Evolutionary conservation across 2,329 filamentous ascomycete species (phyloP).

Genomic region (Scedosporium minutisporum): DNA sequence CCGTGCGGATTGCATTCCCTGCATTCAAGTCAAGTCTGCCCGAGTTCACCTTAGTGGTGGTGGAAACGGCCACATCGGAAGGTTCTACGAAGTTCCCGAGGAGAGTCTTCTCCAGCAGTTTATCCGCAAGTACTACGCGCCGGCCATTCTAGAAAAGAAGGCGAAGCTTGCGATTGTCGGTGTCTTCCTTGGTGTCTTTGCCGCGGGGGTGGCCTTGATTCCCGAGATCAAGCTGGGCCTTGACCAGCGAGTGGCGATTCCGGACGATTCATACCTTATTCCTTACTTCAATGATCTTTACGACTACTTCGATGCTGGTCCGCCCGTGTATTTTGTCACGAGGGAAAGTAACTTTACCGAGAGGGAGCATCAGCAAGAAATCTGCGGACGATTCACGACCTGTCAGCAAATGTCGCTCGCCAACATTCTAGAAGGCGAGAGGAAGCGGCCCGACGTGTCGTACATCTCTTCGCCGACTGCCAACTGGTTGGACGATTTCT

Average conservation of each 20-base stretch:
- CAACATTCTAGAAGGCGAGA: slow-evolving; percentile 87
- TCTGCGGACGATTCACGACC: slow-evolving; percentile 85
- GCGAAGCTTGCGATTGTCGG: slow-evolving; percentile 68
- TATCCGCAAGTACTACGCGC: slow-evolving; percentile 84
- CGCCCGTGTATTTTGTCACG: slow-evolving; percentile 93
- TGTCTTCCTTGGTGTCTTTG: slow-evolving; percentile 79
- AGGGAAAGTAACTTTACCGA: slow-evolving; percentile 70
- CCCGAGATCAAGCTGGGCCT: slow-evolving; percentile 79
- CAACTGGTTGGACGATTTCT: slow-evolving; percentile 95
- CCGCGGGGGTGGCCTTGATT: slow-evolving; percentile 73
- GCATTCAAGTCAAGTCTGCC: slow-evolving; percentile 68
- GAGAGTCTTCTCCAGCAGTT: slow-evolving; percentile 78
- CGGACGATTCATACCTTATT: slow-evolving; percentile 88
- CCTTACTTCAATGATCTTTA: slow-evolving; percentile 95
- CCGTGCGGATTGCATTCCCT: slow-evolving; percentile 87
- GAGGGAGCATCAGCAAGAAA: slow-evolving; percentile 65
- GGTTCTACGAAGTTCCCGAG: slow-evolving; percentile 66
- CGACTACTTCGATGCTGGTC: slow-evolving; percentile 80
- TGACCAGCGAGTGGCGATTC: slow-evolving; percentile 90
- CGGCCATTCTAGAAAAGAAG: slow-evolving; percentile 67
- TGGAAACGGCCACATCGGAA: slow-evolving; percentile 45
- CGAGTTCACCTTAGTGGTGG: slow-evolving; percentile 51
- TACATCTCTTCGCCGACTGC: slow-evolving; percentile 83
- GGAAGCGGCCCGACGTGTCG: slow-evolving; percentile 78
- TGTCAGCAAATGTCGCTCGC: slow-evolving; percentile 77